A percentile compares a stretch with the other conserved stretches of the same genome.
Conservation (phyloP, 371 early-diverging fungal genomes). For the Mucor velutinosus region DNA sequence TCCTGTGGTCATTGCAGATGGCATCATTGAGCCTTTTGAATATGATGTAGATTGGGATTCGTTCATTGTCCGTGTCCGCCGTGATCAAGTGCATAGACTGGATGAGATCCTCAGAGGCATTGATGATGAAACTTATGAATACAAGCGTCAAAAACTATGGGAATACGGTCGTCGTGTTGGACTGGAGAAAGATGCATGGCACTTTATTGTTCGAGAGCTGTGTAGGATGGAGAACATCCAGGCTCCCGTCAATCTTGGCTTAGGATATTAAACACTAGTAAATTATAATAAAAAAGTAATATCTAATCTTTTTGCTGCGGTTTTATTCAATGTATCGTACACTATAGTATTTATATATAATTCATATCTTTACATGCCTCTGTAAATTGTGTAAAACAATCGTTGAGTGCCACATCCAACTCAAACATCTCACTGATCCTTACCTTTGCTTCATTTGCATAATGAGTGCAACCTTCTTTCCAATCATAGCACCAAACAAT, state of each 20-base stretch:
- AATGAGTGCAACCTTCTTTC: conserved; percentile 60
- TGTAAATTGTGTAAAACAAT: neutral
- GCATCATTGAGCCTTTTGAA: conserved; percentile 58
- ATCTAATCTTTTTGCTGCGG: neutral
- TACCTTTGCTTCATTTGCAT: conserved; percentile 68
- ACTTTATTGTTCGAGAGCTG: conserved; percentile 54
- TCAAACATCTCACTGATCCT: neutral
- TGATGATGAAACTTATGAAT: conserved; percentile 50
- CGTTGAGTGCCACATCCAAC: neutral
- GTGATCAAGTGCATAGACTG: conserved; percentile 55
- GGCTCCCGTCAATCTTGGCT: conserved; percentile 38
- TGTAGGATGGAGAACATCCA: conserved; percentile 48
- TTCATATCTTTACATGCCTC: conserved; percentile 30
- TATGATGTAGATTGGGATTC: conserved; percentile 62
- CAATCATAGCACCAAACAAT: conserved; percentile 54
- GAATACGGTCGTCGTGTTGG: conserved; percentile 53
- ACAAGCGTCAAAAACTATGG: conserved; percentile 48
- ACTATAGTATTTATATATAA: neutral
- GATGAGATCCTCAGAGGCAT: conserved; percentile 51
- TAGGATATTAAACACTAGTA: conserved; percentile 40
- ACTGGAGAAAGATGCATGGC: conserved; percentile 58
- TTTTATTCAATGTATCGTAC: neutral
- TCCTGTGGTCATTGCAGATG: conserved; percentile 60
- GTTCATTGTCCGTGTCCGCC: conserved; percentile 49
- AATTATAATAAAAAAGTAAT: neutral